Conservation (phyloP, 2,329 filamentous ascomycete genomes). For the Phialocephala sp. region DNA sequence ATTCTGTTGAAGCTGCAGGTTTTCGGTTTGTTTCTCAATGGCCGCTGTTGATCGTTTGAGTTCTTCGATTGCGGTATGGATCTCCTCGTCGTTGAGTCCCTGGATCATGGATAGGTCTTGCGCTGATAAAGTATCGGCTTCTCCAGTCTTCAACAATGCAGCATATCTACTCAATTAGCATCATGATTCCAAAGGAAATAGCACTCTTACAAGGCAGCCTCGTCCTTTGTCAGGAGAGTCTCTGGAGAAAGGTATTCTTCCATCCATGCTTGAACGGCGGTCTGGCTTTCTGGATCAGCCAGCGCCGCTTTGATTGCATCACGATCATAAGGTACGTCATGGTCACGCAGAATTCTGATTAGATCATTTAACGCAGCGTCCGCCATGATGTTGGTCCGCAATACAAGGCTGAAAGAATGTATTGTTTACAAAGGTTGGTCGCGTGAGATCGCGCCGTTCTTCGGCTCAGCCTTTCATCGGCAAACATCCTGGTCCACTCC, state of each 20-base stretch:
- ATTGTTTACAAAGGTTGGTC: conserved; percentile 20
- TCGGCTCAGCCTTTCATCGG: conserved; percentile 19
- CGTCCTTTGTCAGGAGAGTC: conserved; percentile 59
- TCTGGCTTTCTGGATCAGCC: conserved; percentile 33
- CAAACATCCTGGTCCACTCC: conserved; percentile 7
- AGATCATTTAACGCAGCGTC: conserved; percentile 34
- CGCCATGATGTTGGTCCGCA: conserved; percentile 26
- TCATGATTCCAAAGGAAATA: background rate
- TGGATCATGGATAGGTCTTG: conserved; percentile 55
- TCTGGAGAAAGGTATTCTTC: conserved; percentile 54
- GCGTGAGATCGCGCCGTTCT: conserved; percentile 19
- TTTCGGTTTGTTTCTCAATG: conserved; percentile 68
- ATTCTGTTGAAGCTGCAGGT: conserved; percentile 65
- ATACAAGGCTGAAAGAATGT: conserved; percentile 30
- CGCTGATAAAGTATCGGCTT: conserved; percentile 52
- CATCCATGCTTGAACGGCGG: conserved; percentile 52
- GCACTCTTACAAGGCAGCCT: conserved; percentile 55
- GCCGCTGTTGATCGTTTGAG: conserved; percentile 68
- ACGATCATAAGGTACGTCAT: conserved; percentile 40
- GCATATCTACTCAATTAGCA: conserved; percentile 52
- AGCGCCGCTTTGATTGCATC: conserved; percentile 38
- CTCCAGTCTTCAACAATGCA: conserved; percentile 54
- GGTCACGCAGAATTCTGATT: conserved; percentile 36
- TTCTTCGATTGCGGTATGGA: conserved; percentile 65
- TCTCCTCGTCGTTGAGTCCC: conserved; percentile 62